phyloP scores from a whole-genome alignment of 495 filamentous ascomycete species.

The Talaromyces nanjingensis region DNA sequence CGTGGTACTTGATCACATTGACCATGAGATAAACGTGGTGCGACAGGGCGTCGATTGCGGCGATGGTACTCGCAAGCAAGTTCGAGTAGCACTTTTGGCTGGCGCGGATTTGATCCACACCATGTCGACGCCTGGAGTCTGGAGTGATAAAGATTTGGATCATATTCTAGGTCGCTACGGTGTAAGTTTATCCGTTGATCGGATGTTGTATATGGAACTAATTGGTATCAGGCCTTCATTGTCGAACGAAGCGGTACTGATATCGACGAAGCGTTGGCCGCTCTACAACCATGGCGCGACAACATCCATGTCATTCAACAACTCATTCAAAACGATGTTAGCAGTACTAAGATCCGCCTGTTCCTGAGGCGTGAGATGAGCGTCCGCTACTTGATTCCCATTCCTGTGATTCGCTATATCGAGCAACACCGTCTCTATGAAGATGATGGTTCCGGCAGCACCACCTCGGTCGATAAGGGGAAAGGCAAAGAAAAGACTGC shows the following conservation, averaged over 20 bases:
- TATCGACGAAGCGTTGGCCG: constrained; percentile 72
- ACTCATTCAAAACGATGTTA: constrained; percentile 84
- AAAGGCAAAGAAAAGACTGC: constrained; percentile 17
- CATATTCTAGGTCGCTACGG: constrained; percentile 84
- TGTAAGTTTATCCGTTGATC: constrained; percentile 20
- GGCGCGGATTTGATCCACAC: constrained; percentile 85
- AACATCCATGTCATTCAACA: constrained; percentile 88
- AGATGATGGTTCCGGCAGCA: constrained; percentile 47
- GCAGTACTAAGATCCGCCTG: constrained; percentile 79
- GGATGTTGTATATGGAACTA: neutral
- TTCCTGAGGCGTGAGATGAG: constrained; percentile 79
- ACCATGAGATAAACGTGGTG: constrained; percentile 77
- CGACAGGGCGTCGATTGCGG: constrained; percentile 63
- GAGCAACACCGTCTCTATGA: constrained; percentile 66
- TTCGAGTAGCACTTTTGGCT: constrained; percentile 67
- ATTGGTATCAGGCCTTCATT: constrained; percentile 57
- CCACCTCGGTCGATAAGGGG: constrained; percentile 27
- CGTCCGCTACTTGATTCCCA: constrained; percentile 57
- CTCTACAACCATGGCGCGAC: constrained; percentile 61
- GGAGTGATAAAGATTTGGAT: constrained; percentile 75
- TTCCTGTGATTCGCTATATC: constrained; percentile 71
- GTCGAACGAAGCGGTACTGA: constrained; percentile 87
- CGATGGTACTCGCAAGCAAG: constrained; percentile 51
- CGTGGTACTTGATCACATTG: constrained; percentile 80
- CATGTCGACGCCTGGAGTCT: constrained; percentile 69